Evolutionary conservation across 164 flowering plant genomes (phyloP), one percentile per base, ranked within the genome.

Genomic region (Vitis cinerea): DNA sequence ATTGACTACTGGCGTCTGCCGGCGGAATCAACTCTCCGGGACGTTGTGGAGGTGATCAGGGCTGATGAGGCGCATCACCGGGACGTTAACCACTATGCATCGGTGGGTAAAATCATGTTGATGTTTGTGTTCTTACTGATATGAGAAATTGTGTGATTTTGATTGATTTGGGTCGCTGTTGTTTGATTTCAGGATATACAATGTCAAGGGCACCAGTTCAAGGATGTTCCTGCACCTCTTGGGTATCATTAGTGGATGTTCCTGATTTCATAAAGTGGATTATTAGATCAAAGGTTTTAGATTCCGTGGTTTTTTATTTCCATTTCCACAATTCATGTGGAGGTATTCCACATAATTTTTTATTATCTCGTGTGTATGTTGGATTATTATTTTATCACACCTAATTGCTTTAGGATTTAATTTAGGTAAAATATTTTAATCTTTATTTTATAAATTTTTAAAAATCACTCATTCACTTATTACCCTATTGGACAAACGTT

Each of bases 31-130:
- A 78, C 70, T 9, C 75, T 78, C 7, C 63, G 51, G 61, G 81
- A 75, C 64, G 81, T 78, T 30, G 61, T 78, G 11, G 55, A 57
- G 37, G 81, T 78, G 16, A 72, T 78, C 12, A 59, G 81, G 1
- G 81, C 81, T 47, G 81, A 78, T 53, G 81, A 78, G 60, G 79
- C 79, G 23, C 81, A 78, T 61, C 81, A 78, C 37, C 72, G 81
- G 0, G 81, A 78, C 57, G 70, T 78, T 56, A 78, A 78, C 68
- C 81, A 78, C 56, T 78, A 67, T 69, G 81, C 81, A 59, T 78
- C 81, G 30, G 81, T 78, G 44, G 7, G 44, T 31, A 31, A 59
- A 71, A 76, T 9, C 2, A 12, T 55, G n/a, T 12, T 55, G 8
- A 11, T 55, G 59, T n/a, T 55, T 15, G 6, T 6, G 4, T n/a